Percentiles rank a stretch among this genome's conserved stretches.
Evolutionary conservation across 2,329 filamentous ascomycete species (phyloP).

Genomic region (Trichoderma oligosporum): DNA sequence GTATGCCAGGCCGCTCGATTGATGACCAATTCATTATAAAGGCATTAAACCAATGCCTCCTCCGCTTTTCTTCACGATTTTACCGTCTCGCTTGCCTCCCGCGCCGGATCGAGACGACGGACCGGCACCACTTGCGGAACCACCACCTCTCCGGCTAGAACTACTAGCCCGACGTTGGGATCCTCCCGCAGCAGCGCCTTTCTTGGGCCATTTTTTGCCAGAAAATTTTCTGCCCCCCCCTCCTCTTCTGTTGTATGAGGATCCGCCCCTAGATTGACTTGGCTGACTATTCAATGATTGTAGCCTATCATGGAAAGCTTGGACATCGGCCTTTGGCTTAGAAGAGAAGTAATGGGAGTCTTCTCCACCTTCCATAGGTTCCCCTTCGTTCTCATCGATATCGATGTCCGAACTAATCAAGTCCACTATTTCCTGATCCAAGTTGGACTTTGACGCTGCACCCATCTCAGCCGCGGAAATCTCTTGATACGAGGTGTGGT

Average conservation of each 20-base stretch:
- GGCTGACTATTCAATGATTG: slow-evolving; percentile 29
- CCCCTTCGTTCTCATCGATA: slow-evolving; percentile 37
- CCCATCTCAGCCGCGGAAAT: background rate
- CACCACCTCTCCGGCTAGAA: slow-evolving; percentile 31
- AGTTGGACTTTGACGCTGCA: slow-evolving; percentile 26
- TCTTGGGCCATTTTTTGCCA: slow-evolving; percentile 31
- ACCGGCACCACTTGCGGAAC: slow-evolving; percentile 16
- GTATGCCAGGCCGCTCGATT: background rate
- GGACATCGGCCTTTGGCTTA: slow-evolving; percentile 29
- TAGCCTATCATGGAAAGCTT: slow-evolving; percentile 35
- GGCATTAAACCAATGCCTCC: slow-evolving; percentile 40
- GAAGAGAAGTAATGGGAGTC: slow-evolving; percentile 48
- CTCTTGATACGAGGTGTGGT: slow-evolving; percentile 45
- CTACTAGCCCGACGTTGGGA: slow-evolving; percentile 32
- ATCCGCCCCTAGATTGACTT: slow-evolving; percentile 27
- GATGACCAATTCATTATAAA: slow-evolving; percentile 26
- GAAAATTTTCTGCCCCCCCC: slow-evolving; percentile 30
- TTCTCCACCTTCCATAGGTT: slow-evolving; percentile 38
- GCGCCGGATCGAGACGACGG: slow-evolving; percentile 23
- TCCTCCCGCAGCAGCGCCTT: slow-evolving; percentile 28
- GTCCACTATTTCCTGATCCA: slow-evolving; percentile 48
- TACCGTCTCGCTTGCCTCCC: slow-evolving; percentile 28
- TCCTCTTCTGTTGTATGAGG: slow-evolving; percentile 27
- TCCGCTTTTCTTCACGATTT: slow-evolving; percentile 33
- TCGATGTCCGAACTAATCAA: slow-evolving; percentile 48